Conservation (phyloP, 345 rosid genomes). For the Bruguiera sexangula region DNA sequence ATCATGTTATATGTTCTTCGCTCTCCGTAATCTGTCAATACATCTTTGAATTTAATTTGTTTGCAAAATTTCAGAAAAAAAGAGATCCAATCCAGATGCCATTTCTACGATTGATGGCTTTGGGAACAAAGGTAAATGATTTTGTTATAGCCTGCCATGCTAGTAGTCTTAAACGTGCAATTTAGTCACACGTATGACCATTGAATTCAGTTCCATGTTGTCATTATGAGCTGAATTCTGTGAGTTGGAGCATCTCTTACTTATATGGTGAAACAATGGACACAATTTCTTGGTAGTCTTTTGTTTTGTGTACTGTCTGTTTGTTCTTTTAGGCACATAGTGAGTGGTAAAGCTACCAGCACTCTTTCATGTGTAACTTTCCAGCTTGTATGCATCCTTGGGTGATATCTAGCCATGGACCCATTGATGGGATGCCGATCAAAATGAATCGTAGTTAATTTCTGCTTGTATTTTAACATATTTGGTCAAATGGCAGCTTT, state of each 20-base stretch:
- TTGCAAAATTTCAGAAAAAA: constrained; percentile 50
- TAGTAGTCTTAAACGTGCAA: neutral
- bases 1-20: constrained; percentile 10
- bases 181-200: neutral
- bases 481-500: too few species aligned
- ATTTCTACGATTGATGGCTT: constrained; percentile 55
- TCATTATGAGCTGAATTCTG: too few species aligned
- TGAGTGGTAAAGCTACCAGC: neutral
- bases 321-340: neutral
- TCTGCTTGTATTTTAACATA: too few species aligned
- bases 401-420: neutral
- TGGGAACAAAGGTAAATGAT: constrained; percentile 41
- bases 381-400: neutral
- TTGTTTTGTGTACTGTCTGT: too few species aligned
- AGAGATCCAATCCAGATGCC: constrained; percentile 58
- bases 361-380: neutral
- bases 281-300: too few species aligned
- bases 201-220: too few species aligned
- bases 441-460: too few species aligned
- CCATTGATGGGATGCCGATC: neutral
- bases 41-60: neutral
- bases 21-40: neutral
- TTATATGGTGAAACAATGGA: too few species aligned
- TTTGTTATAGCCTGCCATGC: neutral
- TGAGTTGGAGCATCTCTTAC: too few species aligned